Evolutionary conservation across 192 early-diverging fungal genomes (phyloP), one percentile per base, ranked within the genome.

Genomic region (Dimargaris cristalligena): DNA sequence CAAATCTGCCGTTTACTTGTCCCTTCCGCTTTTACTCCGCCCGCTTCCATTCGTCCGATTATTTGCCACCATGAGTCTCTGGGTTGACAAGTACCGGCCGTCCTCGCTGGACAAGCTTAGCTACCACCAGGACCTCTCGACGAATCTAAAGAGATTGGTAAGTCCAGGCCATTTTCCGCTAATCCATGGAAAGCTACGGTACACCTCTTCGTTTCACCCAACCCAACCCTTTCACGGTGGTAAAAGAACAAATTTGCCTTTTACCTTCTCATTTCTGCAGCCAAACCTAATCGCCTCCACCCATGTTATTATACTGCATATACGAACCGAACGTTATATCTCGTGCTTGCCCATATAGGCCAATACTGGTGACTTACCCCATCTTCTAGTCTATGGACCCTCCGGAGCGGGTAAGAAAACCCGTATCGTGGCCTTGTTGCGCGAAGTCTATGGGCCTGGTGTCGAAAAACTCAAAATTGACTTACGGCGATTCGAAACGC

Each of bases 351-450:
- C 48, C 18, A 60, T 48, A 8, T 61, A 83, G 81, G 74, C 80
- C 6, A 33, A 65, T 31, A 81, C 81, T 4, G 79, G 73, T n/a
- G 89, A 96, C 67, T 83, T 99, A 46, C 96, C 96, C 31, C 96
- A 99, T 58, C 66, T 94, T 64, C 77, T 99, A 0, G 79, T 99
- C 29, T 97, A 94, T 71, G 96, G 96, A 8, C 96, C 96, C 2
- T 78, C 88, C 1, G 96, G 96, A 25, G 88, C 91, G 0, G 96
- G 96, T 22, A 97, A 97, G 75, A 93, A 94, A 62, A 99, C 96
- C 38, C 77, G 96, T 23, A 85, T 99, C 34, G 77, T 82, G 25
- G 89, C 90, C 26, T 64, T 91, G 0, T 73, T 99, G 38, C 74
- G 79, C 52, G 92, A 94, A 59, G 70, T 99, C 20, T 99, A 85